Evolutionary conservation across 495 filamentous ascomycete genomes (phyloP), one percentile per base, ranked within the genome.

Genomic region (Tuber melanosporum): DNA sequence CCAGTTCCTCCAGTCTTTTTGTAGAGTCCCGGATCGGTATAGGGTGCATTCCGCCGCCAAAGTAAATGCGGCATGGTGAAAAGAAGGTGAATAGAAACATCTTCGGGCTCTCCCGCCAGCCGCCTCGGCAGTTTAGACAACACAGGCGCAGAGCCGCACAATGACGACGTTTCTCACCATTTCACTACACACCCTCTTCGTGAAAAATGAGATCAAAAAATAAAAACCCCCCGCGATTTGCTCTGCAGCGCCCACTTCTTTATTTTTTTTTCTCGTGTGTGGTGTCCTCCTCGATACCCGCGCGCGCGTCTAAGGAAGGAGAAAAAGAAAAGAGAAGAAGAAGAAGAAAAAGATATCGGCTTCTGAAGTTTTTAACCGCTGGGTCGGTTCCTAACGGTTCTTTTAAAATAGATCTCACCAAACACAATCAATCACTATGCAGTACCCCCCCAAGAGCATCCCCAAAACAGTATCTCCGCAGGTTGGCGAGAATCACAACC

Each of bases 381-480:
- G 47, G 57, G 10, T 66, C 36, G 26, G 26, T 76, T 70, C 73
- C 46, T 70, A 71, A 32, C 71, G 70, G 72, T 72, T 71, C 47
- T 74, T 76, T 69, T 49, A 74, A 79, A 80, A 80, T 80, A 80
- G 78, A 78, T 72, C 76, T 75, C 49, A 74, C 75, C 75, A 73
- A 70, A 75, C 62, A 39, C 73, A 66, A 66, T 36, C 26, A 66
- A 66, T 36, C 57, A 66, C 57, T 15, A 26, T 15, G 14, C 57
- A 36, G 26, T 4, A 66, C 26, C 17, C 45, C 57, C 57, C 57
- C 32, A 32, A 3, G n/a, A 62, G 26, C 57, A 3, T 20, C 57
- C 26, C n/a, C n/a, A 32, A 26, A 62, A 26, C 57, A 15, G 57
- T 62, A 62, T 32, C 57, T 62, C 57, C n/a, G 57, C 57, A 66